Base-by-base conservation (phyloP, 139 green algal species). In the Raphidocelis subcapitata region DNA sequence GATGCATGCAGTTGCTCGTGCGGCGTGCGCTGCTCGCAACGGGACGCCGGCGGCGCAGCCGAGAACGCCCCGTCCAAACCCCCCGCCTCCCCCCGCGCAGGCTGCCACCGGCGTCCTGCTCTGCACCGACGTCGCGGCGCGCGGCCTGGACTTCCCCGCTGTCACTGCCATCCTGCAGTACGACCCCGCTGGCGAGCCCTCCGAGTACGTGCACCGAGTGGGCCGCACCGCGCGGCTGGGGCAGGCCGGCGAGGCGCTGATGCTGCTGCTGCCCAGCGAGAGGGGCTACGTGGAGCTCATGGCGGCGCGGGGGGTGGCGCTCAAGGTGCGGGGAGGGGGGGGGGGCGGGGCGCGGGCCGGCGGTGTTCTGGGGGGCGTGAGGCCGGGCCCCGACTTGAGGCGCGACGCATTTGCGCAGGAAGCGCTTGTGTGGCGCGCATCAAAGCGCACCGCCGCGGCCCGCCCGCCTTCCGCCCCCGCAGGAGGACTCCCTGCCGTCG, bases 91-190 rank as follows among this genome's bases (percentile, higher is more conserved):
- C 26, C 24, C 24, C 55, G 23, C 21, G 60, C 75, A 97, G 81
- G 69, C 69, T 2, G 37, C 28, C 21, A 41, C 33, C 0, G 93
- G 87, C 3, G 86, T 96, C 57, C 79, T 98, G 64, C 74, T 97
- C 47, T 96, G 90, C 79, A 97, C 93, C 2, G 91, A 95, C 66
- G 90, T 97, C 23, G 91, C 91, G 3, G 91, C 92, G 0, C 74
- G 91, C 4, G 92, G 91, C 15, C 86, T 99, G 15, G 95, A 99
- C 85, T 98, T 99, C 75, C 91, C 92, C 10, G 81, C 76, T 20
- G 90, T 99, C n/a, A 85, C 83, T 35, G 67, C 65, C 57, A 98
- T 97, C 67, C 49, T 99, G 8, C 94, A 99, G 86, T 97, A 94
- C 61, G 95, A 99, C 72, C 80, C 94, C 24, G 91, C 95, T 1